Evolutionary conservation across 169 alveolate species (phyloP).

Genomic region (Plasmodium cynomolgi): DNA sequence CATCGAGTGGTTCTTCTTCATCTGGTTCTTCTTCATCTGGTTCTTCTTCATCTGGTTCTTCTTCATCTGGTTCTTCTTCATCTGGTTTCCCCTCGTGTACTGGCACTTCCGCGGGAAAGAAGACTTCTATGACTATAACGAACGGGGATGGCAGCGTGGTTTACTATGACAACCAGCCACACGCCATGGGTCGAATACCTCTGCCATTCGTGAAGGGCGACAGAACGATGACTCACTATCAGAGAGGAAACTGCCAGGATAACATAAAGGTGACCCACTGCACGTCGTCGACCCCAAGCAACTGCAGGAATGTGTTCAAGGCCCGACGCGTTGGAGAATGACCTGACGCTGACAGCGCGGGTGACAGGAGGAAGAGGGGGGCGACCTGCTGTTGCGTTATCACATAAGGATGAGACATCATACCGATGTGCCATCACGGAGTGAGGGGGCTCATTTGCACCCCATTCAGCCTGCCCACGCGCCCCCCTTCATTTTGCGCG

Average conservation of each 20-base stretch:
- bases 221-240: constrained; percentile 1
- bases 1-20: neutral
- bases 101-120: neutral
- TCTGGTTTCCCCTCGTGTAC: neutral
- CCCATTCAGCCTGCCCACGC: neutral
- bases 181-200: neutral
- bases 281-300: neutral
- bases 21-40: neutral
- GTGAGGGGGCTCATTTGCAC: neutral
- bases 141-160: neutral
- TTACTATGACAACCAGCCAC: neutral
- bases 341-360: neutral
- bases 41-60: neutral
- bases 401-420: no score
- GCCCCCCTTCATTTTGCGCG: neutral
- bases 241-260: neutral
- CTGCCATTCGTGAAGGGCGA: neutral
- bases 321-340: neutral
- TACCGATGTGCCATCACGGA: neutral
- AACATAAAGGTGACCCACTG: neutral
- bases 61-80: neutral
- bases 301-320: constrained; percentile 15
- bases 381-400: no score
- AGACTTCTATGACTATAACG: neutral
- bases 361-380: no score